Conservation (phyloP, 768 basidiomycete species). For the Infundibulicybe gibba region DNA sequence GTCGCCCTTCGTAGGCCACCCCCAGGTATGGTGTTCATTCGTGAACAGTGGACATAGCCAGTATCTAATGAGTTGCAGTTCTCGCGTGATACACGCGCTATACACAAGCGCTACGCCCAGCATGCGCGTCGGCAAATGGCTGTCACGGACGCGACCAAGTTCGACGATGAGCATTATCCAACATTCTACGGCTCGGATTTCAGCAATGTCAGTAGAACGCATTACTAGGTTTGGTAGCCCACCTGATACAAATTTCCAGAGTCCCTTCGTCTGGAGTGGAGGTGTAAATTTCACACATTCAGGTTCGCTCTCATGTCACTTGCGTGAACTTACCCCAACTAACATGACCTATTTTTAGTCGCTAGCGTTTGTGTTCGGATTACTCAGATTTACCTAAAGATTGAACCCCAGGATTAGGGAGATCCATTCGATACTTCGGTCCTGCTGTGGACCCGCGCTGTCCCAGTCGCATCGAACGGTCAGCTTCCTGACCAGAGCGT, state of each 20-base stretch:
- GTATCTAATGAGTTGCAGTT: slow-evolving; percentile 21
- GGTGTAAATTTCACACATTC: slow-evolving; percentile 48
- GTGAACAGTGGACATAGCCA: too few species aligned
- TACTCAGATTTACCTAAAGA: background rate
- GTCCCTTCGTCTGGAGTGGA: slow-evolving; percentile 43
- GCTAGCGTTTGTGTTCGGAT: slow-evolving; percentile 34
- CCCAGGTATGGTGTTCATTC: slow-evolving; percentile 17
- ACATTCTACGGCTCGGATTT: slow-evolving; percentile 47
- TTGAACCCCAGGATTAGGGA: slow-evolving; percentile 25
- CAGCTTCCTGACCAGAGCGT: slow-evolving; percentile 18
- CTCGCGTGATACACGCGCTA: slow-evolving; percentile 28
- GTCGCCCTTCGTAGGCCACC: slow-evolving; percentile 30
- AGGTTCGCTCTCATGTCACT: slow-evolving; percentile 23
- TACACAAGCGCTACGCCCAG: slow-evolving; percentile 33
- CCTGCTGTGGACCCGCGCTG: slow-evolving; percentile 53
- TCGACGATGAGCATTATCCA: slow-evolving; percentile 42
- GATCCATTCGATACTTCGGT: slow-evolving; percentile 50
- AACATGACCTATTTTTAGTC: slow-evolving; percentile 19
- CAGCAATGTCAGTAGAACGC: slow-evolving; percentile 31
- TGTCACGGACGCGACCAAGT: slow-evolving; percentile 25
- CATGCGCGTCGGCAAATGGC: slow-evolving; percentile 2
- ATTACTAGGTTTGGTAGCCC: too few species aligned
- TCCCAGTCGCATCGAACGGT: slow-evolving; percentile 23
- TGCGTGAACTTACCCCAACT: background rate
- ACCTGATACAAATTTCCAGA: slow-evolving; percentile 17